Evolutionary conservation across 495 filamentous ascomycete species (phyloP), one percentile per base, ranked within the genome.

Genomic region (Xylaria sp.): DNA sequence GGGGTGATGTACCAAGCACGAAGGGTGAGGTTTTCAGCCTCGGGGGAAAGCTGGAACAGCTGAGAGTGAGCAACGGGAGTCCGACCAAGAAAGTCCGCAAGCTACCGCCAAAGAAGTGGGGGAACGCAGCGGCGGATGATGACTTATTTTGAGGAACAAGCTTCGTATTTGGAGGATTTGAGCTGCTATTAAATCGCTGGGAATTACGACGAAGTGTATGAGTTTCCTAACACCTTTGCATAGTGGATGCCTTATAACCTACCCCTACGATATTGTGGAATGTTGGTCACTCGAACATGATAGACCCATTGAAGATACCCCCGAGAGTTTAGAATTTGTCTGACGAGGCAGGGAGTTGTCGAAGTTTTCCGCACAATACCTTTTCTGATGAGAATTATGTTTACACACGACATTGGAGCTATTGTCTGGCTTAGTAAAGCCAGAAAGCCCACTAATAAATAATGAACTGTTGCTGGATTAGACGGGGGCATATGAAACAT

Each of bases 61-160:
- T 80, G 52, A 73, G 72, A 15, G 66, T 81, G 33, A 68, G 61
- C 64, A 70, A 69, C 61, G 74, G 65, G 12, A 77, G 75, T 35
- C 72, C 82, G 59, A 80, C 80, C 14, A 83, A 83, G 72, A 83
- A 82, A 66, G 68, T 83, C n/a, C 77, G 81, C 7, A 81, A 80
- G 73, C 71, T 84, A 44, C 70, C 73, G 26, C 69, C 75, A 21
- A 82, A 80, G 75, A 76, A 77, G 69, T 84, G 82, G 77, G 73
- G 70, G 65, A 77, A 76, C 46, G 69, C 69, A 26, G 52, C 71
- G 37, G 71, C 55, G 21, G 80, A 80, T n/a, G 78, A 82, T 43
- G 80, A 83, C 70, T 35, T 81, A 68, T 78, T 78, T 71, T 80
- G 61, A 79, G 62, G 31, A 48, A 61, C 26, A 24, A n/a, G 58